Evolutionary conservation across 169 alveolate genomes (phyloP), one percentile per base, ranked within the genome.

Genomic region (Eimeria brunetti): DNA sequence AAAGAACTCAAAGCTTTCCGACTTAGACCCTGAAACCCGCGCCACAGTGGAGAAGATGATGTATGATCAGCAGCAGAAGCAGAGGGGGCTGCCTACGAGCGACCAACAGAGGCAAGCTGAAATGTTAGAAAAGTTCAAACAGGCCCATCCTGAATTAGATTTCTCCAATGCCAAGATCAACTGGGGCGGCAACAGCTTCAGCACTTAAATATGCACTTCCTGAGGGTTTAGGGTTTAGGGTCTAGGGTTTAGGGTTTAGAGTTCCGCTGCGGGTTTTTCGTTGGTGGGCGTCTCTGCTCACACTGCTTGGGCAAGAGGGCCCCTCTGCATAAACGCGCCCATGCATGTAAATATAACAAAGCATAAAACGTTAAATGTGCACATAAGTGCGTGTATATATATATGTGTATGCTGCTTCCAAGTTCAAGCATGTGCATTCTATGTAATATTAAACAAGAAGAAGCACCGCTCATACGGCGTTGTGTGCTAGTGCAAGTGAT

Each of bases 101-200:
- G 99, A 98, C 46, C 99, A 99, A 94, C 97, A 97, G 90, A 97
- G 98, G 88, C 99, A 99, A 96, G 98, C 97, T 94, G 99, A 98
- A 75, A 97, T 98, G 89, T 97, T 99, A 67, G 99, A 98, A 81
- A 99, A 97, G 95, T 99, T 99, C 95, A 98, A 99, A 97, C 97
- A 97, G 96, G 99, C 99, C 64, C 99, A 99, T 95, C 99, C 99
- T 0, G 99, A 99, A 95, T 97, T 99, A 98, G 99, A 99, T 96
- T 98, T 99, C 97, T 99, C 99, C 24, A 99, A 99, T 73, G 99
- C 99, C 12, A 99, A 99, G 89, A 97, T 98, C 24, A 97, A 97
- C 78, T 98, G 99, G 98, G 94, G 97, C 22, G 60, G 60, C 86
- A 80, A 91, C 20, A 88, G 88, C 7, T 91, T 91, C 92, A 88